Conservation (phyloP, 2,329 filamentous ascomycete genomes). For the Fusarium nelsonii region DNA sequence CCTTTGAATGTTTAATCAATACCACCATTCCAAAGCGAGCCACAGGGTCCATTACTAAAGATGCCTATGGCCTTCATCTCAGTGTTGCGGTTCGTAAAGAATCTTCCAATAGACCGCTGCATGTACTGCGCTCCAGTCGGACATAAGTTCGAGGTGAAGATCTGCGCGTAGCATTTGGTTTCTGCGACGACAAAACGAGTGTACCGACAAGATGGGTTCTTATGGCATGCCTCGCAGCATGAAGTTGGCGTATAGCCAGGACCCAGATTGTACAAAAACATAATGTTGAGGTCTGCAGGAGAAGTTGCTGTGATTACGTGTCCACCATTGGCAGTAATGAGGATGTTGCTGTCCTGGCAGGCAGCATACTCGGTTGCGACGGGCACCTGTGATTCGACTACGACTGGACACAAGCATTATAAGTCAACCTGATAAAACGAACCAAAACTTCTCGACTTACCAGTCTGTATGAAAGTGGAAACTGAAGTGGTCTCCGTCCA, state of each 20-base stretch:
- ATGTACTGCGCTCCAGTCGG: background rate
- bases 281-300: background rate
- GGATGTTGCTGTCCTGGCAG: background rate
- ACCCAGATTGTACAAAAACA: background rate
- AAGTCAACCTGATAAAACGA: background rate
- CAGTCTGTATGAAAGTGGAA: background rate
- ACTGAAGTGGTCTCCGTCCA: background rate
- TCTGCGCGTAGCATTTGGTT: background rate
- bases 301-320: background rate
- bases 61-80: background rate
- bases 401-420: background rate
- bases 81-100: background rate
- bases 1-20: background rate
- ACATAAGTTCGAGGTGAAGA: background rate
- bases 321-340: background rate
- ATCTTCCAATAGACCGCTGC: background rate
- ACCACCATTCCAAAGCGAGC: background rate
- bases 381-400: background rate
- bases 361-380: background rate
- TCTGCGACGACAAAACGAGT: background rate
- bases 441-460: background rate
- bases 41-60: slow-evolving; percentile 6
- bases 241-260: background rate
- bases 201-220: background rate
- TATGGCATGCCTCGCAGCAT: background rate